Conservation (phyloP, 768 basidiomycete species). For the Tylopilus intermedius region DNA sequence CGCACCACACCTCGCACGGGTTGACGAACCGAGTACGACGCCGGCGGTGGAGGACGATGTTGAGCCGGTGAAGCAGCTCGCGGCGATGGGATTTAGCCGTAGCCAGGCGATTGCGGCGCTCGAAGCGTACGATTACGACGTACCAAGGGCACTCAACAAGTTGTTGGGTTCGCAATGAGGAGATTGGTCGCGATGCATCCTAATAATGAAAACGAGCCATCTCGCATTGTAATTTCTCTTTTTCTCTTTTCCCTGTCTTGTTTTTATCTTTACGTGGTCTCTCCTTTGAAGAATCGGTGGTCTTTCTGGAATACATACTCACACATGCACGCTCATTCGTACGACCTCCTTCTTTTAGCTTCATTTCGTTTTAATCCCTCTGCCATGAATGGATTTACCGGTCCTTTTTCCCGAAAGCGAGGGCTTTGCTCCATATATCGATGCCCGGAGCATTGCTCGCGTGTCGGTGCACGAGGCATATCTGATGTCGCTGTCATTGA, state of each 20-base stretch:
- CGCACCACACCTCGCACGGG: constrained; percentile 37
- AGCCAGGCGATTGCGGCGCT: constrained; percentile 77
- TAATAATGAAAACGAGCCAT: constrained; percentile 16
- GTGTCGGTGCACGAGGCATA: neutral
- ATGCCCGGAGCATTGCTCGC: constrained; percentile 2
- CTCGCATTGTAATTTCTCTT: constrained; percentile 15
- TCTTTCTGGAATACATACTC: constrained; percentile 26
- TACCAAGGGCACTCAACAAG: constrained; percentile 72
- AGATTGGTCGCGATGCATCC: constrained; percentile 1
- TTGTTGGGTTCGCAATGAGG: constrained; percentile 43
- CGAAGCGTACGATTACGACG: constrained; percentile 79
- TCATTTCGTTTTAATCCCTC: neutral
- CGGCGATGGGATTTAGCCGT: constrained; percentile 88
- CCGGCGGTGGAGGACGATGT: constrained; percentile 68
- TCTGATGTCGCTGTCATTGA: too few relatives aligned
- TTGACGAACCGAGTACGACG: constrained; percentile 42
- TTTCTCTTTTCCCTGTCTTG: neutral
- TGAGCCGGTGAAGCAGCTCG: constrained; percentile 72
- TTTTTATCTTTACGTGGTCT: constrained; percentile 8
- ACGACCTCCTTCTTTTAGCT: constrained; percentile 1
- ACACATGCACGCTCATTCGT: constrained; percentile 29
- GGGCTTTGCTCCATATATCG: neutral
- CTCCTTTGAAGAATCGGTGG: constrained; percentile 16
- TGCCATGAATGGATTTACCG: constrained; percentile 16
- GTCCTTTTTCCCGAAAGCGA: constrained; percentile 6